A percentile compares a stretch with the other conserved stretches of the same genome.
These are phyloP conservation scores for Selenicereus undatus DNA, from an alignment of 148 eudicot genomes.

Conservation along the genomic window DNA sequence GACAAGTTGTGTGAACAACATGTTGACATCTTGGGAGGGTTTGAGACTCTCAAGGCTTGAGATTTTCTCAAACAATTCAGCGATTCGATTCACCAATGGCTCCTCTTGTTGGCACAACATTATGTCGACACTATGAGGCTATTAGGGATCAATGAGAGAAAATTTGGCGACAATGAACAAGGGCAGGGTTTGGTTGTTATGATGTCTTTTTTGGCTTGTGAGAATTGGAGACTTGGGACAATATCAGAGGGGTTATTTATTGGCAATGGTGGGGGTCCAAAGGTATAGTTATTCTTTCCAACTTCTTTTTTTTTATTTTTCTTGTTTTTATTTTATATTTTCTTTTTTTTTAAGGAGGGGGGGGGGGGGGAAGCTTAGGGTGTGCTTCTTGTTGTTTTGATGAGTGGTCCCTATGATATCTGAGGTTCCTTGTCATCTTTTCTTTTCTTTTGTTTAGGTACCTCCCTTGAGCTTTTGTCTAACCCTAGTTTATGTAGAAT, in stretches of 20 bases:
- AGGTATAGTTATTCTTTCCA: constrained; percentile 14
- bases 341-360: neutral
- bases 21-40: constrained; percentile 43
- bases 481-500: constrained; percentile 15
- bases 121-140: constrained; percentile 36
- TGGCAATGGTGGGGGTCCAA: constrained; percentile 32
- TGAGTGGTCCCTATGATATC: constrained; percentile 12
- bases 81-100: constrained; percentile 36
- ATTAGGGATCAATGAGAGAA: neutral
- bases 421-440: constrained; percentile 12
- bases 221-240: constrained; percentile 24
- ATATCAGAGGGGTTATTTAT: constrained; percentile 37
- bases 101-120: constrained; percentile 41
- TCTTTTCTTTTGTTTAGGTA: neutral
- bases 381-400: neutral
- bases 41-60: constrained; percentile 33
- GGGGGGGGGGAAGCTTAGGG: neutral
- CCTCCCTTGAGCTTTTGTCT: constrained; percentile 2
- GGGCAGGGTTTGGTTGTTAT: neutral
- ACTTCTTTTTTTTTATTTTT: neutral
- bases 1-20: constrained; percentile 52
- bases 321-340: neutral
- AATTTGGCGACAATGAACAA: neutral
- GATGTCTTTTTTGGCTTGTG: neutral
- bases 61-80: constrained; percentile 34